Evolutionary conservation across 805 yeast species (phyloP).

Genomic region (Ogataea corticis): DNA sequence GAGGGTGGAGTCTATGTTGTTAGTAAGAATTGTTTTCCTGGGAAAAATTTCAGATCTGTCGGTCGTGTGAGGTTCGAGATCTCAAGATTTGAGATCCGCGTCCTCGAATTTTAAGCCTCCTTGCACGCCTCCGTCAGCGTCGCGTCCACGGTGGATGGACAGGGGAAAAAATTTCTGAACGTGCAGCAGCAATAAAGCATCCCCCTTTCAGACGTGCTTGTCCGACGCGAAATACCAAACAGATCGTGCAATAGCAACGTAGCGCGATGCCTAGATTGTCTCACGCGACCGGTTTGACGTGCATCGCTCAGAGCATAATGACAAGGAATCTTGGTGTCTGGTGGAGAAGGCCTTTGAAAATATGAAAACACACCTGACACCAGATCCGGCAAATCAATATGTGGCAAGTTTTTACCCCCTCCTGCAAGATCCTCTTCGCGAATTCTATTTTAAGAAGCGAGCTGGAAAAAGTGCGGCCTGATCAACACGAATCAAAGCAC

Average conservation of each 20-base stretch:
- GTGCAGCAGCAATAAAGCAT: no score
- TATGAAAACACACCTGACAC: background rate
- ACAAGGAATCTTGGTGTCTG: no score
- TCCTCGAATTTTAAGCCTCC: background rate
- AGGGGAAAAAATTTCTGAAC: no score
- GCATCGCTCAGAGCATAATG: no score
- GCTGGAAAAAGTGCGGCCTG: background rate
- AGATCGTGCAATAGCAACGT: no score
- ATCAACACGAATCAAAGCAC: background rate
- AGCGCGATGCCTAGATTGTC: no score
- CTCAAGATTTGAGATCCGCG: background rate
- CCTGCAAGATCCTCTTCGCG: background rate
- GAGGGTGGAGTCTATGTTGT: conserved; percentile 48
- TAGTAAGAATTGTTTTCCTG: background rate
- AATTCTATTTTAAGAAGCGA: conserved; percentile 4
- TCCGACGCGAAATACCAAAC: no score
- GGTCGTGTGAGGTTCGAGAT: conserved; percentile 3
- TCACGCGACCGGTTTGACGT: no score
- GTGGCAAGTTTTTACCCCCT: background rate
- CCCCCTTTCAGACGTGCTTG: no score
- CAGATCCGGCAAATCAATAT: background rate
- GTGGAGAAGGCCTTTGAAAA: no score
- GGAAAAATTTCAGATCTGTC: background rate
- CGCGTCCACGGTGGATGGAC: no score
- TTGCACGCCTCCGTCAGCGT: background rate